A percentile compares a stretch with the other conserved stretches of the same genome.
These are phyloP conservation scores for Debaryomyces fabryi DNA, from an alignment of 1,139 yeast species.

Conservation along the genomic window DNA sequence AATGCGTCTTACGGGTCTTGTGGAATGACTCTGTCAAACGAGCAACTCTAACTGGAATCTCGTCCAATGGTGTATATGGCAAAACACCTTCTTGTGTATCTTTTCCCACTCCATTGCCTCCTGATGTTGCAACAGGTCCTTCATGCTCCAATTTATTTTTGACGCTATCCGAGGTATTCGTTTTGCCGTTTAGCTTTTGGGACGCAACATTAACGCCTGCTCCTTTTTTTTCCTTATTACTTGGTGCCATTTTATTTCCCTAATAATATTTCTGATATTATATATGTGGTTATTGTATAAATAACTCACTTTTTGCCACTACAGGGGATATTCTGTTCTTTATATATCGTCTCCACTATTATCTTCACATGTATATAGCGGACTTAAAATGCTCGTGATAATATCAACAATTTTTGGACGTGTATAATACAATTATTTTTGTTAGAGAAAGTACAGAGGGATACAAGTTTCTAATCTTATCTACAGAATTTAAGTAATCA, in stretches of 20 bases:
- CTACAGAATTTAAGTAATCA: neutral
- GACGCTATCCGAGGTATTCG: neutral
- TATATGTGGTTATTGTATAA: neutral
- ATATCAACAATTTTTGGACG: neutral
- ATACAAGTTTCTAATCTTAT: neutral
- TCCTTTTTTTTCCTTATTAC: neutral
- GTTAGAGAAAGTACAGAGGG: neutral
- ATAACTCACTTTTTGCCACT: neutral
- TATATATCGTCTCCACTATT: neutral
- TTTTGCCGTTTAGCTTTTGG: neutral
- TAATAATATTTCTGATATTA: neutral
- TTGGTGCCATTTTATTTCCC: neutral
- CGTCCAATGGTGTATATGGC: constrained; percentile 50
- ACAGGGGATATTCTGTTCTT: neutral
- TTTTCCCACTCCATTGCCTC: neutral
- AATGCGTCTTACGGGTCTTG: constrained; percentile 50
- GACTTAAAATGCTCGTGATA: neutral
- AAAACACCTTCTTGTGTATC: constrained; percentile 15
- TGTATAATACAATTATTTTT: neutral
- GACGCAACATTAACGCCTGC: neutral
- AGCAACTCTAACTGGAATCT: constrained; percentile 52
- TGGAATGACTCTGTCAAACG: constrained; percentile 47
- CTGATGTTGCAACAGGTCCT: neutral
- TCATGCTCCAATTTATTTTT: neutral
- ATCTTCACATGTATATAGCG: neutral